phyloP scores from a whole-genome alignment of 2,329 filamentous ascomycete species.

The Epichloe coenophiala region DNA sequence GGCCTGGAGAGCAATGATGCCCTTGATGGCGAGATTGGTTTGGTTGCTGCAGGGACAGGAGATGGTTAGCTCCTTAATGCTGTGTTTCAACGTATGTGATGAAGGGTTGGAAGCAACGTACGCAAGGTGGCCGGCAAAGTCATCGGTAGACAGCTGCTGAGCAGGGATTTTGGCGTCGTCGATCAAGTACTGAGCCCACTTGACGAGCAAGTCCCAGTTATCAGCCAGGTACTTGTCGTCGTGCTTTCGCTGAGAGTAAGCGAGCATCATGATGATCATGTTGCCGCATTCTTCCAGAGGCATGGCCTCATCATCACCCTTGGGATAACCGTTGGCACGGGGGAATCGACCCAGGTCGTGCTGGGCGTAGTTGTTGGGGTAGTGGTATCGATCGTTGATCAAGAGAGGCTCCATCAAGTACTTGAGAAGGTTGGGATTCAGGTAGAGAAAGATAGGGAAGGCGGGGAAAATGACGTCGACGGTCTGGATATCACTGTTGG shows the following conservation, averaged over 20 bases:
- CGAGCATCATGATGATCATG: conserved; percentile 72
- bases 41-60: conserved; percentile 36
- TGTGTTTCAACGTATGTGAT: neutral
- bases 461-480: conserved; percentile 82
- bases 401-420: conserved; percentile 50
- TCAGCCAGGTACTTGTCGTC: conserved; percentile 43
- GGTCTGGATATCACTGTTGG: conserved; percentile 75
- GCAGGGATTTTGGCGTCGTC: conserved; percentile 60
- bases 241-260: conserved; percentile 43
- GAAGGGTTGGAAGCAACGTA: conserved; percentile 3
- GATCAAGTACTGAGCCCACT: conserved; percentile 72
- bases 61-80: neutral
- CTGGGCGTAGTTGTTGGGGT: conserved; percentile 55
- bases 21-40: conserved; percentile 72
- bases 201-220: conserved; percentile 59
- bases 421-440: conserved; percentile 50
- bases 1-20: conserved; percentile 69
- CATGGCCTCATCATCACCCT: conserved; percentile 61
- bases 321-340: conserved; percentile 54
- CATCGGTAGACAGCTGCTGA: conserved; percentile 69
- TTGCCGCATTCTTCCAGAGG: conserved; percentile 68
- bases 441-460: conserved; percentile 71
- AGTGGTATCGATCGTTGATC: conserved; percentile 52
- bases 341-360: conserved; percentile 61
- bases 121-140: conserved; percentile 58